These are phyloP conservation scores for Malbranchea zuffiana DNA, from an alignment of 2,329 filamentous ascomycete genomes.

Conservation along the genomic window DNA sequence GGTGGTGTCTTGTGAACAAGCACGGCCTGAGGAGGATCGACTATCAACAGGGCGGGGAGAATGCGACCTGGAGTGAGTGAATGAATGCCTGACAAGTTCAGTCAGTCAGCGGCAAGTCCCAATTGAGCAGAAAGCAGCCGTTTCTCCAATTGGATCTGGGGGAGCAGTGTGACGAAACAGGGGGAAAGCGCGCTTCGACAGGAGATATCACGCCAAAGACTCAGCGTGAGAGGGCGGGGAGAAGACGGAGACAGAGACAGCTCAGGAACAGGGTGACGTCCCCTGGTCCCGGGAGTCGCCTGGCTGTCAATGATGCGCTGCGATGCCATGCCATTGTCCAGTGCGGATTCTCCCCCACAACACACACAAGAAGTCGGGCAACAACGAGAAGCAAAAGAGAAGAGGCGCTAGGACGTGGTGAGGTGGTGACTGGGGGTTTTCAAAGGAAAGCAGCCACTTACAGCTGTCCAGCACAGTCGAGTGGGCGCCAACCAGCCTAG, in stretches of 20 bases:
- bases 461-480: slow-evolving; percentile 10
- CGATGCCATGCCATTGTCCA: background rate
- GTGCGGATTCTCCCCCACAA: background rate
- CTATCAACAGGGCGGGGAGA: too few relatives aligned
- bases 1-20: too few relatives aligned
- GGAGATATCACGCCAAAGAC: too few relatives aligned
- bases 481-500: slow-evolving; percentile 1
- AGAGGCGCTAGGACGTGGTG: slow-evolving; percentile 7
- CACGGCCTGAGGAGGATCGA: too few relatives aligned
- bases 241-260: background rate
- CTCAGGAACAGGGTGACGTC: slow-evolving; percentile 1
- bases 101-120: too few relatives aligned
- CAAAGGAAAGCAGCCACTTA: slow-evolving; percentile 15
- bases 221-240: background rate
- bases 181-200: too few relatives aligned
- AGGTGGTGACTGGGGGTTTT: slow-evolving; percentile 3
- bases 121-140: too few relatives aligned
- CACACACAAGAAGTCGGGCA: slow-evolving; percentile 5
- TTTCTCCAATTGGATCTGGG: too few relatives aligned
- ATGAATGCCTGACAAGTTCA: too few relatives aligned
- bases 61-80: too few relatives aligned
- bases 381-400: slow-evolving; percentile 1
- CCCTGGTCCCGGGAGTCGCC: too few relatives aligned
- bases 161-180: too few relatives aligned
- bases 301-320: background rate